These are phyloP conservation scores for Piloderma croceum DNA, from an alignment of 768 basidiomycete genomes.

Conservation along the genomic window DNA sequence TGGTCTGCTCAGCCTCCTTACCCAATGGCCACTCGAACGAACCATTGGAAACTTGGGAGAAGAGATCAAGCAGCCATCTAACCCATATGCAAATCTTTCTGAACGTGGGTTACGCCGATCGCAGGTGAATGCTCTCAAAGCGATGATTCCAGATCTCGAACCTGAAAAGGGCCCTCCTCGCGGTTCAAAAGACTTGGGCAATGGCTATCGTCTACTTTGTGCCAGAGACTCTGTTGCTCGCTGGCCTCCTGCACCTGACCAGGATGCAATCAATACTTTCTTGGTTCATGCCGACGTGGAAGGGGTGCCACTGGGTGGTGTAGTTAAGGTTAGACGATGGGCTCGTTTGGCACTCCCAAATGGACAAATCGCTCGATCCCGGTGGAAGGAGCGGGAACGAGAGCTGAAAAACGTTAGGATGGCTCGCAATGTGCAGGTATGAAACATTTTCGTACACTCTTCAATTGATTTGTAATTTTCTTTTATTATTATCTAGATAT, in stretches of 20 bases:
- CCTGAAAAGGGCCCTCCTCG: not conserved
- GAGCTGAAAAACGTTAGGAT: constrained; percentile 17
- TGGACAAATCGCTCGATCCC: constrained; percentile 31
- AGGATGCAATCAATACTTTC: too few species aligned
- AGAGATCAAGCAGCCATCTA: constrained; percentile 22
- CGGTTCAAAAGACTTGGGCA: constrained; percentile 6
- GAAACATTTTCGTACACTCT: not conserved
- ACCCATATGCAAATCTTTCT: constrained; percentile 22
- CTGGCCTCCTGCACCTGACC: too few species aligned
- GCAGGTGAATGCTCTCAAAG: constrained; percentile 11
- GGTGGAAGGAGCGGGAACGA: constrained; percentile 24
- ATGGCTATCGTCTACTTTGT: constrained; percentile 8
- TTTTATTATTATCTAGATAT: not conserved
- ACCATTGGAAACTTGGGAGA: constrained; percentile 17
- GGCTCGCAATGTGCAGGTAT: constrained; percentile 32
- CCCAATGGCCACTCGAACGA: constrained; percentile 27
- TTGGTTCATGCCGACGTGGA: not conserved
- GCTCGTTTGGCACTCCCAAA: constrained; percentile 31
- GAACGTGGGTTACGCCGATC: constrained; percentile 1
- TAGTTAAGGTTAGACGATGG: constrained; percentile 21
- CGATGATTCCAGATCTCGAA: constrained; percentile 9
- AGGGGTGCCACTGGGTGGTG: constrained; percentile 3
- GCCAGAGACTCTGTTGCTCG: too few species aligned
- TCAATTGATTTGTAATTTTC: not conserved
- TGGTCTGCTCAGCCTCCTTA: constrained; percentile 8